These are phyloP conservation scores for Passalora sequoiae DNA, from an alignment of 2,329 filamentous ascomycete species.

Conservation along the genomic window DNA sequence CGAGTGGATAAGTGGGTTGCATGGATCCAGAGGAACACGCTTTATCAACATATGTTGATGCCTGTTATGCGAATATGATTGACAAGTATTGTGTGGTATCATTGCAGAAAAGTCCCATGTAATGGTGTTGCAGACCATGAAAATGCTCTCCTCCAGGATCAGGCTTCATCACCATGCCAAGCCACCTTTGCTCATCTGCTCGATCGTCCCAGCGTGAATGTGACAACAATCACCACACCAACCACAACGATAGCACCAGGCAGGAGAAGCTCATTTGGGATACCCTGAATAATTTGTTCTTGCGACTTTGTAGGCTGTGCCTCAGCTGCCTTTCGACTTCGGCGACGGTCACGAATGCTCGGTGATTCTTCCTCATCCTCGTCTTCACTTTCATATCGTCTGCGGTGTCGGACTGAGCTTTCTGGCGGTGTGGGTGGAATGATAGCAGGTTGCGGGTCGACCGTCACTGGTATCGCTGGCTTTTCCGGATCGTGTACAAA, in stretches of 20 bases:
- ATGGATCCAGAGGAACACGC: background rate
- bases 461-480: constrained; percentile 65
- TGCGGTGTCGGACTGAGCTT: constrained; percentile 44
- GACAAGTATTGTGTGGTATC: constrained; percentile 9
- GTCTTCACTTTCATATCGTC: constrained; percentile 48
- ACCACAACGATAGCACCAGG: constrained; percentile 94
- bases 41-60: background rate
- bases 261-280: constrained; percentile 88
- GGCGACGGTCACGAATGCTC: constrained; percentile 34
- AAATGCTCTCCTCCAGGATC: constrained; percentile 6
- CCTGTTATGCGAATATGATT: background rate
- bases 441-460: constrained; percentile 55
- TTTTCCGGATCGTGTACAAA: constrained; percentile 93
- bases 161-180: too few species aligned
- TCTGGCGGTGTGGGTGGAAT: constrained; percentile 49
- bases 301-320: constrained; percentile 50
- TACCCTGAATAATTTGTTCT: constrained; percentile 79
- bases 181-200: too few species aligned
- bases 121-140: constrained; percentile 1
- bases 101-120: constrained; percentile 7
- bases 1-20: background rate
- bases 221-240: constrained; percentile 86
- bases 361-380: constrained; percentile 46
- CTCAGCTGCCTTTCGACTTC: constrained; percentile 32
- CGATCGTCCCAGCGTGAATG: constrained; percentile 66